phyloP scores from a whole-genome alignment of 306 rosid species.

The Vicia faba region DNA sequence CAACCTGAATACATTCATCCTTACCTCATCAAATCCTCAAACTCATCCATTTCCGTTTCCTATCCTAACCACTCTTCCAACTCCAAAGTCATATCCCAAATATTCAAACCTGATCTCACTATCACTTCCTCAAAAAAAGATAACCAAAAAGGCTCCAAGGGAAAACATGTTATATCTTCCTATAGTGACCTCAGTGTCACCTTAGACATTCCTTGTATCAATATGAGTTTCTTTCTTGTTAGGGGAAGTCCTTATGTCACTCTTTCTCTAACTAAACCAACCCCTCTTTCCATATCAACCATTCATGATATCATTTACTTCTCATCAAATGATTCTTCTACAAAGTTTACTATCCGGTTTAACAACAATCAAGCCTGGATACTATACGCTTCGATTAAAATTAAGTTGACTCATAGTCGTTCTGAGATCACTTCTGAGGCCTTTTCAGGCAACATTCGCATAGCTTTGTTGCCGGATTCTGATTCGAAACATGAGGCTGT shows the following conservation, averaged over 20 bases:
- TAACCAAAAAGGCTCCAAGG: no score
- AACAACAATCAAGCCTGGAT: no score
- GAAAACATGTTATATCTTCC: constrained; percentile 44
- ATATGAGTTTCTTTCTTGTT: constrained; percentile 59
- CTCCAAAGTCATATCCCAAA: constrained; percentile 28
- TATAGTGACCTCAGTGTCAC: constrained; percentile 71
- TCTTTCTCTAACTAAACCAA: constrained; percentile 41
- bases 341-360: no score
- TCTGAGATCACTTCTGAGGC: no score
- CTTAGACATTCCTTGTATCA: constrained; percentile 66
- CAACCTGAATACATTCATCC: constrained; percentile 85
- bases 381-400: no score
- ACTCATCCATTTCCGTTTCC: constrained; percentile 55
- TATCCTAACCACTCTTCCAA: constrained; percentile 52
- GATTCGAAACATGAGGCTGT: constrained; percentile 42
- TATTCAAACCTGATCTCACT: constrained; percentile 68
- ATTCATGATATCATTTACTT: constrained; percentile 59
- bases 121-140: constrained; percentile 31
- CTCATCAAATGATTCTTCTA: constrained; percentile 18
- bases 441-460: no score
- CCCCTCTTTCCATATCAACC: constrained; percentile 60
- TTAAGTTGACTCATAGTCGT: no score
- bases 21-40: constrained; percentile 62
- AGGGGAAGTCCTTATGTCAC: constrained; percentile 85
- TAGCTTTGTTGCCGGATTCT: constrained; percentile 32